These are phyloP conservation scores for Yarrowia hollandica DNA, from an alignment of 805 yeast species.

Conservation along the genomic window DNA sequence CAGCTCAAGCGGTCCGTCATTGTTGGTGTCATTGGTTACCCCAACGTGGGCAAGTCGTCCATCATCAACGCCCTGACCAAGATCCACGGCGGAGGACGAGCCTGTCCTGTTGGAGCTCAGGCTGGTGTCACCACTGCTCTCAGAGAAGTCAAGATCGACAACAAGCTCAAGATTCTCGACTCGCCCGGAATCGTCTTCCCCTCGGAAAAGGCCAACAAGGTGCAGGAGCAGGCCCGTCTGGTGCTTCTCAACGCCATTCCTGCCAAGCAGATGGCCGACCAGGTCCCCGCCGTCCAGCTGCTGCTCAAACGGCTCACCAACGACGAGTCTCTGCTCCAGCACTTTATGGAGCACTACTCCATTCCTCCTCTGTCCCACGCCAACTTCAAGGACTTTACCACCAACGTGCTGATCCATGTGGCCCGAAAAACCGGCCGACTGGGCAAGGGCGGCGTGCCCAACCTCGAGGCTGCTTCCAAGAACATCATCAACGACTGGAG, in stretches of 20 bases:
- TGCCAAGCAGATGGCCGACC: constrained; percentile 80
- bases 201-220: constrained; percentile 43
- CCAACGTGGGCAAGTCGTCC: constrained; percentile 95
- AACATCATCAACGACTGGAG: constrained; percentile 92
- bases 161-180: constrained; percentile 82
- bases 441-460: constrained; percentile 91
- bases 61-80: constrained; percentile 80
- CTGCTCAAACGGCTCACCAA: constrained; percentile 75
- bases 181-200: constrained; percentile 99
- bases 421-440: constrained; percentile 91
- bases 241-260: constrained; percentile 88
- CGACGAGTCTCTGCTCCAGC: constrained; percentile 62
- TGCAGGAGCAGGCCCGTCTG: constrained; percentile 82
- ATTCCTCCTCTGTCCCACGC: constrained; percentile 76
- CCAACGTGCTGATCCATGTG: constrained; percentile 84
- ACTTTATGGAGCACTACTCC: constrained; percentile 69
- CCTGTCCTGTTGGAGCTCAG: constrained; percentile 96
- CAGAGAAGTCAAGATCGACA: constrained; percentile 90
- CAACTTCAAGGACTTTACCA: constrained; percentile 74
- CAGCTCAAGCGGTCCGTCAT: constrained; percentile 85
- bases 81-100: constrained; percentile 64
- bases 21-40: constrained; percentile 96
- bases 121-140: constrained; percentile 95
- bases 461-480: constrained; percentile 78
- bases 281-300: constrained; percentile 74